phyloP scores from a whole-genome alignment of 768 basidiomycete genomes.

The Naematelia aurantialba region DNA sequence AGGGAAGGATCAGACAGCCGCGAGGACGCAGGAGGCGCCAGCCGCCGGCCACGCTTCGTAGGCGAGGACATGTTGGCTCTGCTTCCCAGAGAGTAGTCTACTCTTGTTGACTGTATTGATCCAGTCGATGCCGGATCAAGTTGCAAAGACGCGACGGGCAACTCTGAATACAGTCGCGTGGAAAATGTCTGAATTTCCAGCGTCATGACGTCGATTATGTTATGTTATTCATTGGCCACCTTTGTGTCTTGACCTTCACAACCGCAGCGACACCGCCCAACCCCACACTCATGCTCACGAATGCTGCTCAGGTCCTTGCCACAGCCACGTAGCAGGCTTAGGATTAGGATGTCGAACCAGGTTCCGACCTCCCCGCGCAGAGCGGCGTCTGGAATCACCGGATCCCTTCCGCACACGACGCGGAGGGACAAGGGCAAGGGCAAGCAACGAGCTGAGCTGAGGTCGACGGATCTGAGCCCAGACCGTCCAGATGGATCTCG shows the following conservation, averaged over 20 bases:
- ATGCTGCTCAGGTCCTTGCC: background rate
- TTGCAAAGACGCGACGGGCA: too few relatives aligned
- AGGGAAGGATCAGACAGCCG: constrained; percentile 22
- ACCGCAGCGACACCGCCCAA: background rate
- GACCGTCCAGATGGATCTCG: background rate
- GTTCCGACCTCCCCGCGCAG: too few relatives aligned
- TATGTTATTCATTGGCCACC: background rate
- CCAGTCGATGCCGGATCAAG: too few relatives aligned
- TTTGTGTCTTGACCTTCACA: background rate
- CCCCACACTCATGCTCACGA: constrained; percentile 9
- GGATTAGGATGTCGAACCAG: background rate
- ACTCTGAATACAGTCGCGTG: constrained; percentile 8
- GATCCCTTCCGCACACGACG: background rate
- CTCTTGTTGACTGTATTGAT: background rate
- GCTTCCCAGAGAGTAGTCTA: background rate
- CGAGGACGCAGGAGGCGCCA: background rate
- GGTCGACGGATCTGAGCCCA: background rate
- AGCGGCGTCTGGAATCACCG: too few relatives aligned
- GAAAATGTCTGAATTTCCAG: background rate
- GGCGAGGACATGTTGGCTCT: constrained; percentile 14
- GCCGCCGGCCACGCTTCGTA: background rate
- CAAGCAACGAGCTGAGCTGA: background rate
- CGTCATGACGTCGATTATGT: background rate
- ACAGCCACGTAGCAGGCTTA: background rate
- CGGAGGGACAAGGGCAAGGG: constrained; percentile 18